Evolutionary conservation across 1,284 basidiomycete species (phyloP), one percentile per base, ranked within the genome.

Genomic region (Malassezia yamatoensis): DNA sequence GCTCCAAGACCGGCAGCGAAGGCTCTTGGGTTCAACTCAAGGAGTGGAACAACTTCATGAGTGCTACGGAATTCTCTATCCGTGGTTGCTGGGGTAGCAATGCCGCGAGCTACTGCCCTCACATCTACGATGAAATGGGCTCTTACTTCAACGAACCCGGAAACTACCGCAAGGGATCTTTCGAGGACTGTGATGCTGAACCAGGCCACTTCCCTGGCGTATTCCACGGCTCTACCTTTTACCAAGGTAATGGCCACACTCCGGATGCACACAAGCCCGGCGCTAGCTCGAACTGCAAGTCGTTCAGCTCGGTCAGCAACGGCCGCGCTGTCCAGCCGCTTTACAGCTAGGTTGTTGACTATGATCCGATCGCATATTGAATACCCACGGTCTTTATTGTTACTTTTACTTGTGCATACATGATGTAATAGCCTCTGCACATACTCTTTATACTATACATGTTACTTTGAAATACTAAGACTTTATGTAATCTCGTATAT

Each of bases 21-120:
- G 67, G 65, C 51, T 55, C 68, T 50, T 72, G 59, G 60, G 64
- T 69, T 51, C 65, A 68, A 56, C 61, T 71, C 40, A 54, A 65
- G 53, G 70, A 74, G 54, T 74, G 71, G 69, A 62, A 67, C 53
- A 63, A 61, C 56, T 72, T 71, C 55, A 71, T 74, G 62, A 65
- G 65, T 12, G 61, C 57, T 59, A 63, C 41, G 53, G 62, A 70
- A 55, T 72, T 60, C 64, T 71, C 66, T 58, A 64, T 74, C 62
- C 70, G 71, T 54, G 71, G 65, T 33, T 74, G 71, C 67, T 58
- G 47, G 37, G 69, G 67, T 41, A 52, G 54, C 42, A 60, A 61
- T 48, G 68, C 60, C 12, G 57, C 51, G 32, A n/a, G 67, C 54
- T 69, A 63, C 59, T 72, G 69, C 62, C 69, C 69, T 10, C 69